Base-by-base conservation (phyloP, 23 red algal genomes). In the Gracilaria caudata region DNA sequence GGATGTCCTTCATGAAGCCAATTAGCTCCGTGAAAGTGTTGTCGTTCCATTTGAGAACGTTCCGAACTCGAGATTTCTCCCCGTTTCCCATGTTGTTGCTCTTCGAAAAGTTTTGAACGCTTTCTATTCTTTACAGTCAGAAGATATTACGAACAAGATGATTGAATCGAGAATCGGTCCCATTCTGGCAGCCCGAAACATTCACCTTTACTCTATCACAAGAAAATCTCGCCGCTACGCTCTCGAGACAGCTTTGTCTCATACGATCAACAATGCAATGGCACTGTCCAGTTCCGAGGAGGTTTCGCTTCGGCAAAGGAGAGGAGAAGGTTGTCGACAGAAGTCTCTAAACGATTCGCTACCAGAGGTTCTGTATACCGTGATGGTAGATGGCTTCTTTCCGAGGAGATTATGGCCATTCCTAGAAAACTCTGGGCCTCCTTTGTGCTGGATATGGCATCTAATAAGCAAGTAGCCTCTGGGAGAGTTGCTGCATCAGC, bases 141-240 rank as follows among this genome's bases (percentile, higher is more conserved):
- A 7, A 3, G 23, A 34, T 21, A 4, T 12, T 1, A 56, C 45
- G 3, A 78, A 78, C 16, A n/a, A 35, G n/a, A 78, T 45, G 16
- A 36, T 78, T 26, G 45, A 57, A 17, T 78, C 74, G 11, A 51
- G 74, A 28, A 55, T 78, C 56, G 44, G 45, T 44, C 45, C 74
- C 5, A n/a, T 56, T 57, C 74, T 78, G 30, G 7, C 74, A 3
- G 23, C 74, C 1, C 35, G 41, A 45, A 30, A 66, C 13, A 54
- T 82, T 1, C 78, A 82, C 41, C 8, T 82, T 37, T 58, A 82
- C 33, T 66, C 29, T 20, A 24, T 82, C 3, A 58, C 58, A 4
- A 3, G 78, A 64, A 82, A 82, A n/a, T 64, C 41, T 24, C 25
- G 57, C 3, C 44, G 78, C 23, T 82, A 82, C 23, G 78, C 78